Evolutionary conservation across 176 grass and related monocot species (phyloP), one percentile per base, ranked within the genome.

Genomic region (Neostapfia colusana): DNA sequence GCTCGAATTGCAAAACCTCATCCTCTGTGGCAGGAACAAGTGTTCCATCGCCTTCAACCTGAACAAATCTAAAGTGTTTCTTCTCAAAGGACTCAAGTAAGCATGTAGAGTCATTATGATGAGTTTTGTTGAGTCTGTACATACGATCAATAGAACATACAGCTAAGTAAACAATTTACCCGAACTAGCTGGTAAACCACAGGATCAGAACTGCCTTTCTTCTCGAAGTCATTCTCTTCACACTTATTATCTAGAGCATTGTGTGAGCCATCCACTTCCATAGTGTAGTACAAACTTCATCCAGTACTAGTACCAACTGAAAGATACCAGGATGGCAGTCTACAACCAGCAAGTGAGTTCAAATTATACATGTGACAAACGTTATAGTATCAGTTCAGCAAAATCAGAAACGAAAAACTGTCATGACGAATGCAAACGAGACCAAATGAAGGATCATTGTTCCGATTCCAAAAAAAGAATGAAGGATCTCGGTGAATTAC

Each of bases 1-100:
- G 80, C 73, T 89, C 91, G 50, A 93, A 92, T 63, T 99, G 85
- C 78, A 95, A 86, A 74, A 99, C 89, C 41, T 95, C 96, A 18
- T 99, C 92, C 67, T 99, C 96, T 26, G 88, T 95, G 78, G 96
- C 92, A 74, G 96, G 92, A 86, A 95, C 83, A 82, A 99, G 77
- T 16, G 89, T 99, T 85, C 96, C 96, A 79, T 99, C 96, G 70
- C 89, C 85, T 93, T 95, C 89, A 89, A 99, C 92, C 96, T 99
- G 80, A 67, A 73, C 70, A 90, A 67, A 64, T 75, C 69, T 62
- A 12, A 50, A 50, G 20, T 28, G 64, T 12, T 27, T 21, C 58
- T 77, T 70, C 5, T 75, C 26, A 66, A 55, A 75, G 11, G 11
- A 68, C 27, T 63, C 56, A 82, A 65, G 18, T 62, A 69, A 68